Evolutionary conservation across 805 yeast genomes (phyloP), one percentile per base, ranked within the genome.

Genomic region (Barnettozyma botsteinii): DNA sequence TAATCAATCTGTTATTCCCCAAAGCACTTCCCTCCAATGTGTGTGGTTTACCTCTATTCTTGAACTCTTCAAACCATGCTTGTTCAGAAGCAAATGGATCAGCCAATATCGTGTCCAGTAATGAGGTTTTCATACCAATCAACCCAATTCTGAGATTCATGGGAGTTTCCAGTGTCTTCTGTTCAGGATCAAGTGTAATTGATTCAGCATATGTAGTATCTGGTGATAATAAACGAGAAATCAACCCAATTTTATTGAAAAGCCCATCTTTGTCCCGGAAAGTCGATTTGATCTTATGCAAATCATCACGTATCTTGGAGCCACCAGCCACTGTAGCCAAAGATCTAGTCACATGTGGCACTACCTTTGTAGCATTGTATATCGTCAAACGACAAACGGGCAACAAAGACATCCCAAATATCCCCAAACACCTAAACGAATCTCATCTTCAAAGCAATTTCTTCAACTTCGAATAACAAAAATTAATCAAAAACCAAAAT

Each of bases 51-150:
- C 50, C 21, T 36, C 43, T 40, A 2, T 8, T 24, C 14, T 20
- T 24, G 25, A 49, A 34, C 26, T 41, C 45, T 3, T 49, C 37
- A 31, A 51, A 52, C 67, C 67, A 62, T 10, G 52, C 22, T 34
- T 58, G 62, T 25, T 61, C 57, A 1, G 55, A 30, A 2, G 58
- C 53, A 34, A 60, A 61, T 9, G 63, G 64, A 41, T 62, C 65
- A 2, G 61, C 51, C 26, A 62, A 33, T 4, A 62, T 26, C 6
- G 63, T 46, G 17, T 56, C 54, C 10, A 62, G 38, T 9, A 61
- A 42, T 2, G 54, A 47, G 5, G 43, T 41, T 21, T 48, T 49
- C 1, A 56, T 29, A 1, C 56, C 49, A 22, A 60, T 42, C 9
- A 62, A 43, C 4, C 65, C 66, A 29, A 61, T 53, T 37, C 63